Base-by-base conservation (phyloP, 345 rosid genomes). In the Tarenaya hassleriana region DNA sequence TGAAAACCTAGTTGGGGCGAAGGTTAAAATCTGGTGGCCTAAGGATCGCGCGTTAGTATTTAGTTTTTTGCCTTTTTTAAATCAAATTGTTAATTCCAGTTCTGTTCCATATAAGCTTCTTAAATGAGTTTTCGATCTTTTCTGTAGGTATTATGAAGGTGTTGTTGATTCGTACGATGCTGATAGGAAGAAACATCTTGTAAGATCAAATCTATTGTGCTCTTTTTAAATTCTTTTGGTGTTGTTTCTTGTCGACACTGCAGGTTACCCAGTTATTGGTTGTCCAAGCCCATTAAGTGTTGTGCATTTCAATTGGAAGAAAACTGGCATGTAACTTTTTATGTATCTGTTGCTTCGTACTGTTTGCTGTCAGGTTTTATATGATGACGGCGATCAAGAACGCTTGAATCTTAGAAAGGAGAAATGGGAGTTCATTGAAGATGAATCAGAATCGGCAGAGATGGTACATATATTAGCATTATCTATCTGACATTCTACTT, bases 1-100 rank as follows among this genome's bases (percentile, higher is more conserved):
- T 34, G 79, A 70, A 41, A 72, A 59, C 47, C 56, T 88, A 58
- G 80, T 88, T 68, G 99, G 97, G 34, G 47, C 71, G 10, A 88
- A 68, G 76, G 66, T 94, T 59, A 77, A 73, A 74, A 86, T 94
- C 40, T 94, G 89, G 87, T 88, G 99, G 99, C 97, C 97, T n/a
- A 19, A 50, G 13, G 99, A 88, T 78, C 56, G 39, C 7, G 35
- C 14, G 99, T 94, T 65, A 75, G 59, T 34, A 56, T 44, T 20
- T 56, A 48, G 42, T 16, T 12, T 13, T 42, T 48, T 24, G 29
- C 29, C 5, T 24, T 24, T 24, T 24, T 24, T 5, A n/a, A n/a
- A n/a, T n/a, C n/a, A n/a, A n/a, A n/a, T n/a, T n/a, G n/a, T n/a
- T n/a, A n/a, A n/a, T n/a, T n/a, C n/a, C n/a, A n/a, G n/a, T n/a